These are phyloP conservation scores for Chytriomyces sp. DNA, from an alignment of 192 early-diverging fungal genomes.

Conservation along the genomic window DNA sequence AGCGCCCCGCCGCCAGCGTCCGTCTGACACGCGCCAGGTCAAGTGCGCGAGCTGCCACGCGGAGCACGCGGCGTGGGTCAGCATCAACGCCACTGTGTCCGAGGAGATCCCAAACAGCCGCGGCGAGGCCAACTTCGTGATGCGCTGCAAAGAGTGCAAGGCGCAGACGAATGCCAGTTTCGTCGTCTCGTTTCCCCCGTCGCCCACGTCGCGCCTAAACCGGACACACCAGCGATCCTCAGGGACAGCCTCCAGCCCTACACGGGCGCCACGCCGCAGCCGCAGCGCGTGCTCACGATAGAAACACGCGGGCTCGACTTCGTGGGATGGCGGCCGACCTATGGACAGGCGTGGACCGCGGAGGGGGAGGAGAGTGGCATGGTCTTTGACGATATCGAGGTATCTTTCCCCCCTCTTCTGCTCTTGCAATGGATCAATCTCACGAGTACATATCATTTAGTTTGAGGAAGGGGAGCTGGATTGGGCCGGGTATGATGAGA, in stretches of 20 bases:
- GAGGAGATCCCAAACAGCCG: constrained; percentile 69
- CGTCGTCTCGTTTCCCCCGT: neutral
- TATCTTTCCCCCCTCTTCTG: too few species aligned
- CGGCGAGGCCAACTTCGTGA: constrained; percentile 83
- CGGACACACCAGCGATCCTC: constrained; percentile 12
- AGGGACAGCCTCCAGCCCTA: constrained; percentile 53
- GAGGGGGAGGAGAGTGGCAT: constrained; percentile 71
- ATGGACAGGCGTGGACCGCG: constrained; percentile 61
- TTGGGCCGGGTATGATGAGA: constrained; percentile 93
- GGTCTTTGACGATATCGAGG: constrained; percentile 78
- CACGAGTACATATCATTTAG: too few species aligned
- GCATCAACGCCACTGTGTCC: constrained; percentile 64
- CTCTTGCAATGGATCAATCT: too few species aligned
- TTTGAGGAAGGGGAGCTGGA: constrained; percentile 67
- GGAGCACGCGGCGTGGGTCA: constrained; percentile 65
- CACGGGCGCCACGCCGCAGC: constrained; percentile 59
- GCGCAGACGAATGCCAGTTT: constrained; percentile 38
- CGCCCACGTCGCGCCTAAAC: neutral
- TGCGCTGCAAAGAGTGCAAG: constrained; percentile 59
- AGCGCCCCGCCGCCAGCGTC: neutral
- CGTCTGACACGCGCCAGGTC: constrained; percentile 37
- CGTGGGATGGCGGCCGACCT: constrained; percentile 71
- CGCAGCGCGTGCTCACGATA: constrained; percentile 64
- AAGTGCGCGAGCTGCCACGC: constrained; percentile 84
- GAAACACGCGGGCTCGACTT: constrained; percentile 87